Evolutionary conservation across 1,284 basidiomycete genomes (phyloP), one percentile per base, ranked within the genome.

Genomic region (Xanthoconium separans): DNA sequence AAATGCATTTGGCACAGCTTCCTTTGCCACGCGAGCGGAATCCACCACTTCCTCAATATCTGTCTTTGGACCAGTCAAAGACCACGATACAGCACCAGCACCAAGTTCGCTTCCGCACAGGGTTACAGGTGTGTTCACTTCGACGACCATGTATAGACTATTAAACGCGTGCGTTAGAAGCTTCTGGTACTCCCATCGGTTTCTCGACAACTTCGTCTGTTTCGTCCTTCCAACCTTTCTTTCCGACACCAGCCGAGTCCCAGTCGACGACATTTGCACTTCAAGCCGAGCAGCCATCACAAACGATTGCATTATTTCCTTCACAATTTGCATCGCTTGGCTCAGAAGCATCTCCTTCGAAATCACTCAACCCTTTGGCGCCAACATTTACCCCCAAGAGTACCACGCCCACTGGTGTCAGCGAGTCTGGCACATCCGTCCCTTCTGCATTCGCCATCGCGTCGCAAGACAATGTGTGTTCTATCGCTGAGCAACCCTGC

Each of bases 1-100:
- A 13, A 60, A 65, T 40, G 64, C 61, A 44, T 72, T 77, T 56
- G 68, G 70, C 6, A 65, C 59, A 2, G 29, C 57, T 22, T 58
- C 66, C 34, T 61, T 70, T 42, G 34, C 62, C 54, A 54, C 58
- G 49, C 51, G 55, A 12, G 52, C 18, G 8, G 51, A 34, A 3
- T 24, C 52, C 27, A n/a, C 53, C 7, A 13, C 50, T 27, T 24
- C 52, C 15, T 33, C 54, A 6, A 16, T 36, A 22, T 54, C 60
- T 29, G 48, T 37, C 16, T 66, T 65, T 43, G 57, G 46, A 36
- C 12, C 63, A 62, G 45, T 60, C 61, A 47, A 66, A 62, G 47
- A 57, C 9, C 15, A 63, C 60, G 34, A 65, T 63, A 2, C 36
- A 33, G 3, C 29, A 43, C 37, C 42, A 43, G 51, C n/a, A 39